phyloP scores from a whole-genome alignment of 1,284 basidiomycete species.

The Melampsora americana region DNA sequence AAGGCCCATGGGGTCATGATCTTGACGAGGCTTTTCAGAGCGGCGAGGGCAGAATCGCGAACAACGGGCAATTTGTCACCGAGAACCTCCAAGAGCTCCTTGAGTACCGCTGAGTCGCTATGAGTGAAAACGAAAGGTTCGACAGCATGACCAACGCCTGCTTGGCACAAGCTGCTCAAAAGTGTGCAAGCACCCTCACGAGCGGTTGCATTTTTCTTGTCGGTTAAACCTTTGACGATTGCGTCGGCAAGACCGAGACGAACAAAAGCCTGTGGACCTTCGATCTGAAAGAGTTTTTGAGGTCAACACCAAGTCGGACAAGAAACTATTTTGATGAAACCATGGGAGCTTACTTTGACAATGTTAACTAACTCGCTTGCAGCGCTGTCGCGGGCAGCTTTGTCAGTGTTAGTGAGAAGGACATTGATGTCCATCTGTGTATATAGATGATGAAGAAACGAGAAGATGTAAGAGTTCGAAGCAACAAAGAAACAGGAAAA shows the following conservation, averaged over 20 bases:
- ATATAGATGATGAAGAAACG: background rate
- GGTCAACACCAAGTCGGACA: background rate
- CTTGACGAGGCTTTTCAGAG: constrained; percentile 74
- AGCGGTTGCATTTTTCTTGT: constrained; percentile 83
- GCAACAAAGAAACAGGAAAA: background rate
- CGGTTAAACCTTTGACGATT: constrained; percentile 73
- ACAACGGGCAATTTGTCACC: constrained; percentile 87
- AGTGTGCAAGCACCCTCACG: constrained; percentile 79
- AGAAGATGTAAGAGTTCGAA: background rate
- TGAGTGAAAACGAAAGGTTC: constrained; percentile 85
- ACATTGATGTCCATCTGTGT: constrained; percentile 54
- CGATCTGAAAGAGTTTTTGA: constrained; percentile 51
- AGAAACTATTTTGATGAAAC: background rate
- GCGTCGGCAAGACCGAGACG: constrained; percentile 75
- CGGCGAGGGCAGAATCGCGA: constrained; percentile 77
- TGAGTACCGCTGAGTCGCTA: constrained; percentile 66
- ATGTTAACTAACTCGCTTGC: constrained; percentile 57
- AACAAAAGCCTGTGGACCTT: constrained; percentile 77
- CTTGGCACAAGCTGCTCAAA: constrained; percentile 66
- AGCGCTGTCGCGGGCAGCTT: constrained; percentile 51
- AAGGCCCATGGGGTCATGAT: constrained; percentile 88
- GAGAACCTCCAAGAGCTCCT: constrained; percentile 81
- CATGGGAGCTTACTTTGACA: constrained; percentile 53
- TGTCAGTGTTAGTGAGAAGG: constrained; percentile 55
- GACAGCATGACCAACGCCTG: constrained; percentile 75